A percentile compares a stretch with the other conserved stretches of the same genome.
Evolutionary conservation across 345 rosid genomes (phyloP).

Genomic region (Carallia brachiata): DNA sequence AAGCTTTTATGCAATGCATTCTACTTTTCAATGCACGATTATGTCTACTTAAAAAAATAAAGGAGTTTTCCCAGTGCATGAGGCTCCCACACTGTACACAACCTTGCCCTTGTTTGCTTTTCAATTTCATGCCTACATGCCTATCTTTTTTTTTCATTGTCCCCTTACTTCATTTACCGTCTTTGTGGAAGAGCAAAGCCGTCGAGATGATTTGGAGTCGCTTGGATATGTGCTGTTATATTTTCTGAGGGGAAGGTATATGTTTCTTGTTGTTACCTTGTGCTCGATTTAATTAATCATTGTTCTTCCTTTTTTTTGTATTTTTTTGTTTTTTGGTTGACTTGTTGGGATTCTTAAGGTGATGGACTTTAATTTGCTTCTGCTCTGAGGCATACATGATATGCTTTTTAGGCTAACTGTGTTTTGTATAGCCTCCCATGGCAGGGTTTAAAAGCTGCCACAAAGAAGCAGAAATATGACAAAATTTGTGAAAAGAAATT

Average conservation of each 20-base stretch:
- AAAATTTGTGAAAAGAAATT: conserved; percentile 89
- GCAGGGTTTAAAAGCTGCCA: conserved; percentile 93
- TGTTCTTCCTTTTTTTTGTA: neutral
- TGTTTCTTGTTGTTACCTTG: neutral
- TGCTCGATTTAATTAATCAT: neutral
- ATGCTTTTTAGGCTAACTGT: conserved; percentile 17
- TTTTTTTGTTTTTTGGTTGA: neutral
- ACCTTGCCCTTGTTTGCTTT: neutral
- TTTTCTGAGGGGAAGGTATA: conserved; percentile 87
- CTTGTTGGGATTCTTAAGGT: neutral
- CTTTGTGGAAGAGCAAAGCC: conserved; percentile 52
- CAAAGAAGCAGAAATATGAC: conserved; percentile 88
- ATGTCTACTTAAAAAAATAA: too few relatives aligned
- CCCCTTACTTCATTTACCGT: conserved; percentile 5
- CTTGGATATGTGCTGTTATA: conserved; percentile 53
- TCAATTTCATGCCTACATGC: neutral
- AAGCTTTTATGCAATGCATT: conserved; percentile 12
- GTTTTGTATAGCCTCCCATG: conserved; percentile 71
- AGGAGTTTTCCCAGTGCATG: too few relatives aligned
- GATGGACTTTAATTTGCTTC: neutral
- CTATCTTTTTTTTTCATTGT: neutral
- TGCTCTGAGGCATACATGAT: neutral
- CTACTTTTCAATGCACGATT: neutral
- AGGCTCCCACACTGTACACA: too few relatives aligned
- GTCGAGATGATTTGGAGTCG: conserved; percentile 58